Evolutionary conservation across 2,329 filamentous ascomycete species (phyloP).

Genomic region (Penicillium sp.): DNA sequence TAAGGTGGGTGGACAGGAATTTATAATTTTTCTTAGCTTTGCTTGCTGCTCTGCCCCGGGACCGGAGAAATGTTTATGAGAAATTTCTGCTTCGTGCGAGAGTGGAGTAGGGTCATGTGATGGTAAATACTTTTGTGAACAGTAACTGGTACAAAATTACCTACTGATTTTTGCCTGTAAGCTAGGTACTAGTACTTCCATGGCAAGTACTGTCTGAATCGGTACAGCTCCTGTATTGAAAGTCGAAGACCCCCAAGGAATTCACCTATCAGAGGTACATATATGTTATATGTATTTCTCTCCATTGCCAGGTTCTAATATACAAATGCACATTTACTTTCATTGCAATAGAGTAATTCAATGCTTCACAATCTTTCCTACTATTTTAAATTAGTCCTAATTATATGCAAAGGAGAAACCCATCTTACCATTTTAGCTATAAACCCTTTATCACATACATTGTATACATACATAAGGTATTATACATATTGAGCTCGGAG

Average conservation of each 20-base stretch:
- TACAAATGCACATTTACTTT: not conserved
- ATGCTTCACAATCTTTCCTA: not conserved
- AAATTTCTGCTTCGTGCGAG: slow-evolving; percentile 5
- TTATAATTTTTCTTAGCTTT: slow-evolving; percentile 19
- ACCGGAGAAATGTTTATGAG: slow-evolving; percentile 17
- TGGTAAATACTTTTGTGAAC: fast-evolving
- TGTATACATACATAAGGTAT: not conserved
- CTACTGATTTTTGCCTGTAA: too few relatives aligned
- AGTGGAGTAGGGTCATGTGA: slow-evolving; percentile 2
- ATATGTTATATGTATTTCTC: not conserved
- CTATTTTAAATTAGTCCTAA: not conserved
- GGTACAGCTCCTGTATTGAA: not conserved
- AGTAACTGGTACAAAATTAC: not conserved
- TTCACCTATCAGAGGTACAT: not conserved
- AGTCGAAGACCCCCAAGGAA: not conserved
- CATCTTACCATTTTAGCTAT: not conserved
- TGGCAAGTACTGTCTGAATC: fast-evolving
- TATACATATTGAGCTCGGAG: slow-evolving; percentile 1
- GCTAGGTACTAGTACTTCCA: not conserved
- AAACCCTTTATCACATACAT: not conserved
- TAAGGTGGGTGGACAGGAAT: slow-evolving; percentile 1
- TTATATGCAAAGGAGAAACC: not conserved
- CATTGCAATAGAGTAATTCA: not conserved
- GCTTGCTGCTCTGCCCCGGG: slow-evolving; percentile 15
- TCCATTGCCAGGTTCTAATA: not conserved